Evolutionary conservation across 306 rosid species (phyloP).

Genomic region (Cucumis melo): DNA sequence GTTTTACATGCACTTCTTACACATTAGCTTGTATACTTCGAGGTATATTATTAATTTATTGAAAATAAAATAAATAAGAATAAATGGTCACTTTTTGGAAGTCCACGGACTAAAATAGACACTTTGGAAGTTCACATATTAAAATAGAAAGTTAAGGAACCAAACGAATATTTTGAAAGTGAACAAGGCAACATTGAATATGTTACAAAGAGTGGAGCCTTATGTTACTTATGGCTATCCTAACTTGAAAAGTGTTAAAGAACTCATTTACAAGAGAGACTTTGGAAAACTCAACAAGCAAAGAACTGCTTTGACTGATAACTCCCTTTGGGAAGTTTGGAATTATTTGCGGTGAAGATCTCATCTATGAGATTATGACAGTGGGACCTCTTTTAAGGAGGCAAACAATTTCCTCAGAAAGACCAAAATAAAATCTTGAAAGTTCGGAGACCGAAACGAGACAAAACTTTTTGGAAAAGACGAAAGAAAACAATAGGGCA

Average conservation of each 20-base stretch:
- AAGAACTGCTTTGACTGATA: conserved; percentile 36
- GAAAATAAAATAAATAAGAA: no score
- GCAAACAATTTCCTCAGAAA: conserved; percentile 49
- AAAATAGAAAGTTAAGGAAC: no score
- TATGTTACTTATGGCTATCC: conserved; percentile 81
- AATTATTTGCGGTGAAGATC: conserved; percentile 58
- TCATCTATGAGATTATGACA: conserved; percentile 57
- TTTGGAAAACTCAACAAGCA: conserved; percentile 31
- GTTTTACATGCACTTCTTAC: no score
- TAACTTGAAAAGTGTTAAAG: conserved; percentile 65
- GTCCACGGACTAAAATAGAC: no score
- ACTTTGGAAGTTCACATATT: no score
- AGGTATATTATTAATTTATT: no score
- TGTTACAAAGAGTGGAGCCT: conserved; percentile 89
- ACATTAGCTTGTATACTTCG: no score
- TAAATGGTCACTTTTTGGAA: no score
- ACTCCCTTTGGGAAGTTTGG: conserved; percentile 58
- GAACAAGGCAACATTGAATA: conserved; percentile 78
- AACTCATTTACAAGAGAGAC: conserved; percentile 61
- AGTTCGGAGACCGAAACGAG: no score
- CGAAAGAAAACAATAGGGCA: neutral
- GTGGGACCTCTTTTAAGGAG: conserved; percentile 77
- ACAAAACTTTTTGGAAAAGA: neutral
- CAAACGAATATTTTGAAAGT: neutral
- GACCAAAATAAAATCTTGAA: no score